These are phyloP conservation scores for Rhododendron simsii DNA, from an alignment of 148 eudicot genomes.

Conservation along the genomic window DNA sequence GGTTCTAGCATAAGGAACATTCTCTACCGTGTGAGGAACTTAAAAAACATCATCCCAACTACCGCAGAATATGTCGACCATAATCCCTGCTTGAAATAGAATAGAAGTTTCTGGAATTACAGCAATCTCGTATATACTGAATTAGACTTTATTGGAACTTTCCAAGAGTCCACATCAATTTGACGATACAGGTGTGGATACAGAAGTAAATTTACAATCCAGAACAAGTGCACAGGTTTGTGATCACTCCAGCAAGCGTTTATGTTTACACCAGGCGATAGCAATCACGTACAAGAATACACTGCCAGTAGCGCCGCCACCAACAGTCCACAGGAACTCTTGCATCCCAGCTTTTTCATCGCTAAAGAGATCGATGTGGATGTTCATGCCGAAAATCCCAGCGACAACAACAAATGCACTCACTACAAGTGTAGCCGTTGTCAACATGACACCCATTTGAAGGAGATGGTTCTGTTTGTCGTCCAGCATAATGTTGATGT, in stretches of 20 bases:
- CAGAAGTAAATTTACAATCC: not conserved
- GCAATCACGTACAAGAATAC: slow-evolving; percentile 72
- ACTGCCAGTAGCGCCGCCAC: slow-evolving; percentile 66
- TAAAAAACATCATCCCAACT: not conserved
- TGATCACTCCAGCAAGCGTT: slow-evolving; percentile 64
- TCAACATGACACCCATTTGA: slow-evolving; percentile 97
- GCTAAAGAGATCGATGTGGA: slow-evolving; percentile 56
- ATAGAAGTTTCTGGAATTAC: not conserved
- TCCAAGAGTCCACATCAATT: not conserved
- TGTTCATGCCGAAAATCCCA: slow-evolving; percentile 89
- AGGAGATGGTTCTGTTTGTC: slow-evolving; percentile 98
- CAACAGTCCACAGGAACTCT: slow-evolving; percentile 81
- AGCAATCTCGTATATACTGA: not conserved
- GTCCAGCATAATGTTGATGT: slow-evolving; percentile 95
- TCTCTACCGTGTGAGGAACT: not conserved
- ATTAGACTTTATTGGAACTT: not conserved
- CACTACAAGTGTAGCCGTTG: slow-evolving; percentile 83
- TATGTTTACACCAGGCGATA: slow-evolving; percentile 88
- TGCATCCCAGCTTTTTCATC: slow-evolving; percentile 31
- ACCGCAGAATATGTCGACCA: not conserved
- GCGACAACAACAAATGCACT: slow-evolving; percentile 91
- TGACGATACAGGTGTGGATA: not conserved
- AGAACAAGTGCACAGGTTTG: not conserved
- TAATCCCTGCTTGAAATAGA: not conserved
- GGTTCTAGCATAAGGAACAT: not conserved